Evolutionary conservation across 129 eudicot genomes (phyloP), one percentile per base, ranked within the genome.

Genomic region (Dittrichia graveolens): DNA sequence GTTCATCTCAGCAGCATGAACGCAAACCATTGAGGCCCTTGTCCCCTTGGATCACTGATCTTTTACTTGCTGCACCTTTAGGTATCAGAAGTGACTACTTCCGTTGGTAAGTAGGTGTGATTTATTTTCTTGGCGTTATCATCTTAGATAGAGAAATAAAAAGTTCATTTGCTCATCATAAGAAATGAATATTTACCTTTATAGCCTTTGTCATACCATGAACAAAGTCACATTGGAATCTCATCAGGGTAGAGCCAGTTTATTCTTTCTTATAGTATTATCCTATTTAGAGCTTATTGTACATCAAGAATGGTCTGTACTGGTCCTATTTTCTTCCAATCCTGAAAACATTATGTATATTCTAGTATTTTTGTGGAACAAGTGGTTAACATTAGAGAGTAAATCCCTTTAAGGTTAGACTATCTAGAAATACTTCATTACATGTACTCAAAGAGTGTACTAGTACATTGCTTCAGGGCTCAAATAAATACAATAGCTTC

Each of bases 31-130:
- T 85, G 76, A 86, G 98, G 81, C 98, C 96, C 42, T 75, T 93
- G 70, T 89, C 98, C 61, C 98, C 98, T 5, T 93, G 98, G 98
- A 89, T 93, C 48, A 89, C 98, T 9, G 98, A 93, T 77, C 88
- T 93, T 75, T 81, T 93, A 83, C 98, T 93, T 42, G 98, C 96
- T 40, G 96, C 98, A 31, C 98, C 98, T 45, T 84, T 93, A 59
- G 98, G 95, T 38, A 87, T 93, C 66, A 87, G 95, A 81, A 93
- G 98, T 75, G 98, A 93, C 83, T 93, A 93, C 81, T 93, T 93
- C 53, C 89, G 98, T 12, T 93, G 98, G 98, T 93, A 79, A 37
- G 77, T 61, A 6, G 46, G 52, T 45, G 42, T 46, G 8, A 64
- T 43, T 31, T 64, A 31, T 16, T 52, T 18, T 64, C 4, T 9